Base-by-base conservation (phyloP, 2,329 filamentous ascomycete species). In the Epichloe gansuensis region DNA sequence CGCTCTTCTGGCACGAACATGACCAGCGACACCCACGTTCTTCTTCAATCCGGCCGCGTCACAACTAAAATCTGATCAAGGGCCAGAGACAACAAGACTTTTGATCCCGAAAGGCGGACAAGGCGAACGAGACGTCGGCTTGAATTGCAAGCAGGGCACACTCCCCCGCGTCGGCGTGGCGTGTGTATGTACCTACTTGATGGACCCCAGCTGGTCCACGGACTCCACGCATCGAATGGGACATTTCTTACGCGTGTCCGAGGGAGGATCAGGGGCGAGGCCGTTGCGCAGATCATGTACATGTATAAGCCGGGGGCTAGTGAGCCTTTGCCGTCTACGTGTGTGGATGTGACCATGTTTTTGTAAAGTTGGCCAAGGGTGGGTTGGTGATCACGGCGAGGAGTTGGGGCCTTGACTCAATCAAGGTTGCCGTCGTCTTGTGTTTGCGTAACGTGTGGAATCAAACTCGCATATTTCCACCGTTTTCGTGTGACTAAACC, bases 321-420 rank as follows among this genome's bases (percentile, higher is more conserved):
- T 7, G 49, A 54, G 41, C 25, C 38, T 17, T 17, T 53, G 46
- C 49, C 49, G 31, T 49, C 43, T 40, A 35, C 25, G 31, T 54
- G 41, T 46, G 49, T 11, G 6, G 52, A 53, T 23, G 52, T 53
- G 44, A 44, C 39, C 4, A 21, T 53, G 44, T 50, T 50, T 50
- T 39, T 21, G 44, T 44, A 4, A 53, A 48, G 47, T 17, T 41
- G 31, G 52, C 48, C 6, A n/a, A n/a, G 21, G 52, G 44, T 13
- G 34, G 17, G 17, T 21, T 21, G 17, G 17, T 34, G 34, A 42
- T 7, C 39, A 31, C 17, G 43, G 51, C 23, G 48, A 50, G 4
- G 48, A 48, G 4, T 23, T 45, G 44, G 48, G 17, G 17, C 17
- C 17, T 21, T 21, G 17, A 2, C 17, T 21, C 17, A 21, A 21